phyloP scores from a whole-genome alignment of 2,329 filamentous ascomycete species.

The Botrytis tulipae region DNA sequence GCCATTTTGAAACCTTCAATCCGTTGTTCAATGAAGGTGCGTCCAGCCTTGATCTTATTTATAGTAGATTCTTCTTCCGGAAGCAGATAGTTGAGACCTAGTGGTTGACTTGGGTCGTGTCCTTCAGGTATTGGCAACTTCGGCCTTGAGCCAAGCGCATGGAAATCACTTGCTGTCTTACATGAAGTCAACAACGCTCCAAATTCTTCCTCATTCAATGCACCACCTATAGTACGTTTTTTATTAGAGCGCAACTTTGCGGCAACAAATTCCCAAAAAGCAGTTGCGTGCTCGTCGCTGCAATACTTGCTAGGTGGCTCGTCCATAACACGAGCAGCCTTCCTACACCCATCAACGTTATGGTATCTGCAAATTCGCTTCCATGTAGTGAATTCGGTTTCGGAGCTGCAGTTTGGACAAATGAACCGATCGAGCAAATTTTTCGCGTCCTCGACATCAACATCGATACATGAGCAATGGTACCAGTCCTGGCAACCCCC shows the following conservation, averaged over 20 bases:
- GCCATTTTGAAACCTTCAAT: conserved; percentile 29
- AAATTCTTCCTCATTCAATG: conserved; percentile 32
- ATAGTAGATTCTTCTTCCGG: conserved; percentile 32
- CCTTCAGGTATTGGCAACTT: conserved; percentile 31
- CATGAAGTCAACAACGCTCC: conserved; percentile 27
- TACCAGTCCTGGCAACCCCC: conserved; percentile 40
- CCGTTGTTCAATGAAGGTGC: conserved; percentile 24
- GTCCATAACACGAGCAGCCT: conserved; percentile 34
- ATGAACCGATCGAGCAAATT: conserved; percentile 38
- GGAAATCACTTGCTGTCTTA: conserved; percentile 28
- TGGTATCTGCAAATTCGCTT: conserved; percentile 37
- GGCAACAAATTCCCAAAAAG: conserved; percentile 30
- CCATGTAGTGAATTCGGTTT: conserved; percentile 33
- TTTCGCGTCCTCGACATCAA: conserved; percentile 35
- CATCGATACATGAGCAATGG: conserved; percentile 37
- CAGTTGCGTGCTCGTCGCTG: conserved; percentile 33
- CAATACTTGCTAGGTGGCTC: conserved; percentile 38
- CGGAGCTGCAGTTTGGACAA: conserved; percentile 35
- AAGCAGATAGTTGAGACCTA: conserved; percentile 34
- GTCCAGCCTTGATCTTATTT: conserved; percentile 28
- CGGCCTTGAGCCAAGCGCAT: conserved; percentile 35
- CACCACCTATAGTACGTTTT: conserved; percentile 34
- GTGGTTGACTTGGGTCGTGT: conserved; percentile 32
- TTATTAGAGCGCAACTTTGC: conserved; percentile 27
- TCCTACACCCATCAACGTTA: conserved; percentile 33